phyloP scores from a whole-genome alignment of 805 yeast genomes.

The Sugiyamaella boreocaroliniensis region DNA sequence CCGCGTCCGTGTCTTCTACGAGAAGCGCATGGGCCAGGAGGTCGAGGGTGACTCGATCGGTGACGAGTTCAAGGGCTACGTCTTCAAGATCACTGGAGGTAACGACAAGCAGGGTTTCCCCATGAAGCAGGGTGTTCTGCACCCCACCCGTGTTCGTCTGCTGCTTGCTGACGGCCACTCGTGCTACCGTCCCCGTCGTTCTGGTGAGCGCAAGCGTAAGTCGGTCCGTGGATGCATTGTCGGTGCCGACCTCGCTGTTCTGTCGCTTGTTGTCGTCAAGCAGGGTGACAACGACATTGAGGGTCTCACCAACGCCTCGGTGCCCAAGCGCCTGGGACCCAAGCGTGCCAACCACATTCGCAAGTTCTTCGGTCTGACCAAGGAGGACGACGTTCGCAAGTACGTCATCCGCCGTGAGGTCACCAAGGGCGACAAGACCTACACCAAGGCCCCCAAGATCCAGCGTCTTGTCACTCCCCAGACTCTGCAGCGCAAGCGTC shows the following conservation, averaged over 20 bases:
- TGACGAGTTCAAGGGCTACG: constrained; percentile 99
- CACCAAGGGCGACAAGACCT: constrained; percentile 95
- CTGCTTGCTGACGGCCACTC: constrained; percentile 90
- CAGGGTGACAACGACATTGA: constrained; percentile 95
- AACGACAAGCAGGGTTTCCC: constrained; percentile 99
- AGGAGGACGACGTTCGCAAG: constrained; percentile 85
- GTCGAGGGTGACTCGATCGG: constrained; percentile 98
- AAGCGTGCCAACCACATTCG: constrained; percentile 99
- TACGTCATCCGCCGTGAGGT: constrained; percentile 98
- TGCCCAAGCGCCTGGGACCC: constrained; percentile 99
- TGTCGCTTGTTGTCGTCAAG: constrained; percentile 89
- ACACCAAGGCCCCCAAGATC: constrained; percentile 99
- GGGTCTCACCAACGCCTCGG: constrained; percentile 90
- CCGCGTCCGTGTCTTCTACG: constrained; percentile 96
- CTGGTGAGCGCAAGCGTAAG: constrained; percentile 99
- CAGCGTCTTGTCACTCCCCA: constrained; percentile 99
- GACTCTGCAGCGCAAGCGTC: constrained; percentile 98
- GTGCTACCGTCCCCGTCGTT: constrained; percentile 99
- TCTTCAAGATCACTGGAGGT: constrained; percentile 99
- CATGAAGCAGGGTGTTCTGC: constrained; percentile 99
- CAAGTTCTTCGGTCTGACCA: constrained; percentile 97
- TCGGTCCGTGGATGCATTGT: constrained; percentile 99
- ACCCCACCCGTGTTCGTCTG: constrained; percentile 98
- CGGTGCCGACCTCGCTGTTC: constrained; percentile 92
- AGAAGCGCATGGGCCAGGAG: constrained; percentile 99